Conservation (phyloP, 257 asterid genomes). For the Fraxinus pennsylvanica region DNA sequence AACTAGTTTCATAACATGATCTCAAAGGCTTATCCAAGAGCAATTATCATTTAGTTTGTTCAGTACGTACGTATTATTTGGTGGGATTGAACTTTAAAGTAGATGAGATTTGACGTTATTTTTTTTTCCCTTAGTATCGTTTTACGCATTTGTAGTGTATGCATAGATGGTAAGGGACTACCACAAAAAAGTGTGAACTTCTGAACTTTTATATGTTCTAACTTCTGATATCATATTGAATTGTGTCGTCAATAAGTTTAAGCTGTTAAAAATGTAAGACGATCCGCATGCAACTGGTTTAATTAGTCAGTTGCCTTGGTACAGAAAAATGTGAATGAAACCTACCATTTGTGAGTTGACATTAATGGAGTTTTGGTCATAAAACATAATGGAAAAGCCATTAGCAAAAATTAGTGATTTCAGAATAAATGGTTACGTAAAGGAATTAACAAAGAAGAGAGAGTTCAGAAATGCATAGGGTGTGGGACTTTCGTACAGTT, state of each 20-base stretch:
- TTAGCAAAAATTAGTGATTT: conserved; percentile 4
- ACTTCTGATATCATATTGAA: no score
- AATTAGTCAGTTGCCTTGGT: neutral
- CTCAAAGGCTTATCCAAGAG: no score
- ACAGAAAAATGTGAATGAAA: neutral
- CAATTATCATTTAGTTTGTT: no score
- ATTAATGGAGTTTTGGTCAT: conserved; percentile 29
- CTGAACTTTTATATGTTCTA: no score
- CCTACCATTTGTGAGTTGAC: conserved; percentile 37
- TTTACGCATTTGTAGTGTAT: no score
- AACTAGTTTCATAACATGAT: neutral
- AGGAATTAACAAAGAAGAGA: conserved; percentile 1
- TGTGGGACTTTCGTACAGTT: conserved; percentile 31
- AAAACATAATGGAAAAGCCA: conserved; percentile 9
- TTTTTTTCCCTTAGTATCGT: no score
- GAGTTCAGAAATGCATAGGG: conserved; percentile 11
- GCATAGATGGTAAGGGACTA: no score
- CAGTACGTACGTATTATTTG: neutral
- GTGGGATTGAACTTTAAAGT: neutral
- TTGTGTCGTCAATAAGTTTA: no score
- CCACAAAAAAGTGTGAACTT: no score
- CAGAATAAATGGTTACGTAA: neutral
- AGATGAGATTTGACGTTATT: neutral
- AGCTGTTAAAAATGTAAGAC: neutral
- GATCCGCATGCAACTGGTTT: neutral